Evolutionary conservation across 768 basidiomycete genomes (phyloP).

Genomic region (Termitomyces titanicus): DNA sequence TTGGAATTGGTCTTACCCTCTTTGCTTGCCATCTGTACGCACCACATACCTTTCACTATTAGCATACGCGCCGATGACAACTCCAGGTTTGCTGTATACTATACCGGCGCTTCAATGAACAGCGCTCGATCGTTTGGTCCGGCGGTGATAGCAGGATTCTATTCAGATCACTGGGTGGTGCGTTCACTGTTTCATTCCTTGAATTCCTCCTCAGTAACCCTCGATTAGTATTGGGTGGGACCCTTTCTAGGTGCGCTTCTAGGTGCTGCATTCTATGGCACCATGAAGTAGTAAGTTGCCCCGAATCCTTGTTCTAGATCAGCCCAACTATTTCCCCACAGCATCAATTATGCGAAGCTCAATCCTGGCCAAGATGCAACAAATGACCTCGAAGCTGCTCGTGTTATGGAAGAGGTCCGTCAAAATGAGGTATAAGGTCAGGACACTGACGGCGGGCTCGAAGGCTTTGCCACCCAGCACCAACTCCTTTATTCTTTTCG

Average conservation of each 20-base stretch:
- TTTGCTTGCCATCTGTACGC: conserved; percentile 60
- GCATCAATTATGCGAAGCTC: conserved; percentile 50
- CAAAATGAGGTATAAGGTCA: neutral
- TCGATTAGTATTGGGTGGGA: conserved; percentile 63
- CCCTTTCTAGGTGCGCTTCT: conserved; percentile 65
- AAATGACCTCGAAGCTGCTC: conserved; percentile 39
- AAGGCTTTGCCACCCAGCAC: neutral
- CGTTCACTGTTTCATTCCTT: conserved; percentile 15
- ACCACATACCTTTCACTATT: neutral
- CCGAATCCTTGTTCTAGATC: neutral
- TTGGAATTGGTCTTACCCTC: conserved; percentile 64
- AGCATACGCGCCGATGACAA: neutral
- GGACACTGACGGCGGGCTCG: neutral
- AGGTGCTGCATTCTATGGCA: conserved; percentile 50
- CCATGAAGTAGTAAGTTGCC: conserved; percentile 44
- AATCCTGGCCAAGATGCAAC: conserved; percentile 40
- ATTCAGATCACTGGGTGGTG: conserved; percentile 59
- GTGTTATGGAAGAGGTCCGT: conserved; percentile 15
- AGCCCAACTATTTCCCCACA: conserved; percentile 15
- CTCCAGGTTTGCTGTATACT: conserved; percentile 53
- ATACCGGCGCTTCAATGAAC: conserved; percentile 67
- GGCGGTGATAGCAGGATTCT: conserved; percentile 62
- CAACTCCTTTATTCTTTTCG: neutral
- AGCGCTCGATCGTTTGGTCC: conserved; percentile 70
- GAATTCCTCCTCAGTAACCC: neutral